Evolutionary conservation across 306 rosid genomes (phyloP), one percentile per base, ranked within the genome.

Genomic region (Fragaria ananassa): DNA sequence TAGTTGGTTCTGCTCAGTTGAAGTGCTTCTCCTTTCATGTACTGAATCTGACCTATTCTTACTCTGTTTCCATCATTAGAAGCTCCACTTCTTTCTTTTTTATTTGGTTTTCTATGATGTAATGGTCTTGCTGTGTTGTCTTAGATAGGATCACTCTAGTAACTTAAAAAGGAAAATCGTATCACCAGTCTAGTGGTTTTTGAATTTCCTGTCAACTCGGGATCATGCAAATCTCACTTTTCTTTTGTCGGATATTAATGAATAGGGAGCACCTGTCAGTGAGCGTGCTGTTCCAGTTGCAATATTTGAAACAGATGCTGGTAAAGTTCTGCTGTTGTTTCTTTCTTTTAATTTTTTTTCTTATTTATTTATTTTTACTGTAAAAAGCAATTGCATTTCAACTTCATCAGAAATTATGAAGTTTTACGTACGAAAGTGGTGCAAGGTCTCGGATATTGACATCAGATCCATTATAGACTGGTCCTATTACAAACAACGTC

Each of bases 231-330:
- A 70, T 61, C 53, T 60, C 15, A 44, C 23, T 10, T 18, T 53
- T 4, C 12, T 61, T 29, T 69, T 29, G 44, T 76, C 4, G 67
- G 53, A 19, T 72, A 42, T 58, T 35, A 34, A 81, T 74, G 84
- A 84, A 74, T 82, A 95, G 98, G 98, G 98, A 76, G 88, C 98
- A 67, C 96, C 98, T 77, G 98, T 95, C 72, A 95, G 98, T 19
- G 98, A 90, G 88, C 98, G 98, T 79, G 98, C 98, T 85, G 87
- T 95, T 79, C 98, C 98, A 73, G 98, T 95, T 81, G 98, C 98
- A 75, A 92, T 95, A 81, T 95, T 95, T 82, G 96, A 92, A 84
- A 92, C 98, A 68, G 96, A 92, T 75, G 83, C 97, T 29, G 98
- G 98, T 92, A 90, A 83, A 12, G 46, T 27, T 78, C 76, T 75